Conservation (phyloP, 2,329 filamentous ascomycete species). For the Beauveria rudraprayagi region DNA sequence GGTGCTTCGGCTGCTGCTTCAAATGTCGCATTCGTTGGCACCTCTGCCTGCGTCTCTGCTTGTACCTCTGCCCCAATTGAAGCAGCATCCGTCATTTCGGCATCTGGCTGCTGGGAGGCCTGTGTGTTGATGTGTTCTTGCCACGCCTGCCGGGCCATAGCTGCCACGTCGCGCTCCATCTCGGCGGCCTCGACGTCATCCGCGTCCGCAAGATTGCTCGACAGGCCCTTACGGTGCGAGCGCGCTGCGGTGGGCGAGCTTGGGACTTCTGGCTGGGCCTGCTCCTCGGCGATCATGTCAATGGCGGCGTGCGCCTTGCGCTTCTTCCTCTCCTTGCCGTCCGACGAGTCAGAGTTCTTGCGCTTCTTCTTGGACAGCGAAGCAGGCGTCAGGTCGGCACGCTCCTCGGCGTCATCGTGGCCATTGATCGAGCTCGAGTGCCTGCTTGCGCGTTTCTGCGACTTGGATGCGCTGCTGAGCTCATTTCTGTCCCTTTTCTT, state of each 20-base stretch:
- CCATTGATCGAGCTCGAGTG: background rate
- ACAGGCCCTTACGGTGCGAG: constrained; percentile 19
- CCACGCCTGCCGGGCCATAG: constrained; percentile 28
- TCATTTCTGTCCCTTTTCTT: constrained; percentile 21
- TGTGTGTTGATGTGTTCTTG: constrained; percentile 25
- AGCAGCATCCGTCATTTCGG: constrained; percentile 13
- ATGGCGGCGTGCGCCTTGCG: constrained; percentile 18
- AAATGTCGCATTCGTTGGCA: background rate
- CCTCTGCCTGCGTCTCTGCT: constrained; percentile 9
- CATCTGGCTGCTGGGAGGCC: constrained; percentile 9
- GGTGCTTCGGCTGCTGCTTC: background rate
- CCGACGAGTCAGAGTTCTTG: constrained; percentile 22
- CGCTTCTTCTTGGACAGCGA: constrained; percentile 24
- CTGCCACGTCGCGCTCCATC: constrained; percentile 20
- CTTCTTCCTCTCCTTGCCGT: constrained; percentile 27
- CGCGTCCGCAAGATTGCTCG: constrained; percentile 14
- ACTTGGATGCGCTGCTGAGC: background rate
- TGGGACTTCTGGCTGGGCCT: constrained; percentile 15
- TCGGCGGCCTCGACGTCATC: background rate
- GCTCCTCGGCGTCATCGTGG: background rate
- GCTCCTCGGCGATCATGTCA: constrained; percentile 15
- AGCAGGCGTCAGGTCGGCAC: background rate
- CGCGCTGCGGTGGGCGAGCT: constrained; percentile 22
- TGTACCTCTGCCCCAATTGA: constrained; percentile 11
- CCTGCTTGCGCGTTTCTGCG: constrained; percentile 15